Conservation (phyloP, 2,329 filamentous ascomycete genomes). For the Alternaria novae-zelandiae region DNA sequence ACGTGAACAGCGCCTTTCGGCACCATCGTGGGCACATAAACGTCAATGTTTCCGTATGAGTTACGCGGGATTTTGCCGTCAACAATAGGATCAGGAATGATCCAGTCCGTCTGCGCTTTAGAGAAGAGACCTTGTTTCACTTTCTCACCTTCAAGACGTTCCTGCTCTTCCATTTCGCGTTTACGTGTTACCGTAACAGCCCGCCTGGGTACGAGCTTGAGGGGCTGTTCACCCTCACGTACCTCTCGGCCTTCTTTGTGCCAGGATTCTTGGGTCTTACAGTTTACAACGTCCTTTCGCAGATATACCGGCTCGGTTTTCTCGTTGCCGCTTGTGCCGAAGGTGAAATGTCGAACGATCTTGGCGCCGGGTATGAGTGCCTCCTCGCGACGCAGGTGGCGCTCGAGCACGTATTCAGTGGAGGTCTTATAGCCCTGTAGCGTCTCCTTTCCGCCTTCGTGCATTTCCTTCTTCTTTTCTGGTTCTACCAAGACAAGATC, state of each 20-base stretch:
- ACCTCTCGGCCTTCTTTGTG: conserved; percentile 92
- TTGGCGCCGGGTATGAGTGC: conserved; percentile 73
- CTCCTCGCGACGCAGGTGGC: conserved; percentile 91
- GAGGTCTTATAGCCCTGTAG: conserved; percentile 88
- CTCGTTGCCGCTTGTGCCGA: conserved; percentile 73
- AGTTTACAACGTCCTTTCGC: conserved; percentile 79
- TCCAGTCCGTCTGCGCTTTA: conserved; percentile 88
- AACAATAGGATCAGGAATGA: conserved; percentile 84
- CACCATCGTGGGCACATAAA: conserved; percentile 93
- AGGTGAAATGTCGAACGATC: conserved; percentile 76
- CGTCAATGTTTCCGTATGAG: conserved; percentile 93
- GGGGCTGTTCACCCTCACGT: conserved; percentile 70
- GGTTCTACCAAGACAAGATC: conserved; percentile 76
- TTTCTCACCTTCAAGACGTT: conserved; percentile 79
- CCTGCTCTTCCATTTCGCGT: conserved; percentile 85
- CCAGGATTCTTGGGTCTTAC: conserved; percentile 95
- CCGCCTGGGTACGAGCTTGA: conserved; percentile 88
- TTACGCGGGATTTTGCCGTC: conserved; percentile 93
- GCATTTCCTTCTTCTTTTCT: conserved; percentile 67
- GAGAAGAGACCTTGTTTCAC: conserved; percentile 86
- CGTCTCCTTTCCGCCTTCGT: conserved; percentile 74
- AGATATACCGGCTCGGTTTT: conserved; percentile 82
- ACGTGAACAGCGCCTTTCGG: conserved; percentile 84
- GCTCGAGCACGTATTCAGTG: conserved; percentile 80
- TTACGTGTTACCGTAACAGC: conserved; percentile 88